Evolutionary conservation across 2,329 filamentous ascomycete species (phyloP).

Genomic region (Diaporthe capsici): DNA sequence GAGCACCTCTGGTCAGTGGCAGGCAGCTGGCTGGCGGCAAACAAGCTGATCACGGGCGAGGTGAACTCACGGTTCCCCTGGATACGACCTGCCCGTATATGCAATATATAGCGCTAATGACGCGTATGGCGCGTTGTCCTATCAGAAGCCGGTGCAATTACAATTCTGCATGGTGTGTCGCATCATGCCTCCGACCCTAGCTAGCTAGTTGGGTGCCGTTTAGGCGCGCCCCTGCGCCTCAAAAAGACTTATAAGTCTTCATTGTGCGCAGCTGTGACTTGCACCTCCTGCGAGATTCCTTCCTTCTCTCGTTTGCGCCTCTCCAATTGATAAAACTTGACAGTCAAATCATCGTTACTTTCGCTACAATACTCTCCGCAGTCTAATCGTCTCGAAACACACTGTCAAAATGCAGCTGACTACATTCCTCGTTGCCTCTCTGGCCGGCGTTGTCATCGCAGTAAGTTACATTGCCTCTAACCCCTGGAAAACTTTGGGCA

Average conservation of each 20-base stretch:
- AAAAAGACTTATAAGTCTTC: constrained; percentile 28
- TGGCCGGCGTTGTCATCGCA: constrained; percentile 20
- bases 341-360: not conserved
- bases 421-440: constrained; percentile 24
- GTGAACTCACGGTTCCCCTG: constrained; percentile 15
- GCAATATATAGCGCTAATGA: constrained; percentile 31
- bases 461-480: constrained; percentile 9
- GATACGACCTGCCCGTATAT: constrained; percentile 25
- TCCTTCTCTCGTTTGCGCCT: not conserved
- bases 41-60: not conserved
- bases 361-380: not conserved
- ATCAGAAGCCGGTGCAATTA: constrained; percentile 28
- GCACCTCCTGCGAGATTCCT: not conserved
- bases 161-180: constrained; percentile 30
- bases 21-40: constrained; percentile 1
- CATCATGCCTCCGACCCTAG: constrained; percentile 16
- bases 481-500: not conserved
- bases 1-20: not conserved
- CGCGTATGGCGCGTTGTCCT: constrained; percentile 36
- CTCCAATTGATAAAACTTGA: not conserved
- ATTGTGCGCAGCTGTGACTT: not conserved
- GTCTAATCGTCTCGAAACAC: not conserved
- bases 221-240: constrained; percentile 16
- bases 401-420: constrained; percentile 32
- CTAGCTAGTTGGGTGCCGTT: constrained; percentile 9